Conservation (phyloP, 345 rosid genomes). For the Eucalyptus cloeziana region DNA sequence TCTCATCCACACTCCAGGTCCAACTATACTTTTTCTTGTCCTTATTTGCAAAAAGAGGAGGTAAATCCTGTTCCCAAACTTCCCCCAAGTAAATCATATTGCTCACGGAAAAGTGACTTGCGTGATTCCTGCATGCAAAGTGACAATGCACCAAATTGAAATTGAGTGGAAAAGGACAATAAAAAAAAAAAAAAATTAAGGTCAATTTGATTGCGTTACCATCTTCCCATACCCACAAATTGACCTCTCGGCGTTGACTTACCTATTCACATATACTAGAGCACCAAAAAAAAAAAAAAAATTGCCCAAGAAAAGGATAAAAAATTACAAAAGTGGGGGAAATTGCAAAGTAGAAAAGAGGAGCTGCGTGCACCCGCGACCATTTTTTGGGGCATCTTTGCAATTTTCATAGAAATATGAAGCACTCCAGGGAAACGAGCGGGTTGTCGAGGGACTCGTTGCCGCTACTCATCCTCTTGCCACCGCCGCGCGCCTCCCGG, state of each 20-base stretch:
- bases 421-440: constrained; percentile 79
- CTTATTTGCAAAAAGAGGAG: not conserved
- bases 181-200: not conserved
- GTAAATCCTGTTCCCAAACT: not conserved
- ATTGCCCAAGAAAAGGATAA: not conserved
- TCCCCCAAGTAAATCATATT: not conserved
- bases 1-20: not conserved
- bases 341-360: not conserved
- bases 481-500: not conserved
- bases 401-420: constrained; percentile 52
- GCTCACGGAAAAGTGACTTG: not conserved
- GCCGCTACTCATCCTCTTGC: not conserved
- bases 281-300: not conserved
- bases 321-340: not conserved
- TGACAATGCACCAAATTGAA: not conserved
- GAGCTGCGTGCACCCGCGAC: too few species aligned
- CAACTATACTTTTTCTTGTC: not conserved
- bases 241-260: not conserved
- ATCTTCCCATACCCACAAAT: not conserved
- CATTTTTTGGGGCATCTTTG: not conserved
- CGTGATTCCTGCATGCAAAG: not conserved
- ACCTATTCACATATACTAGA: not conserved
- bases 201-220: not conserved
- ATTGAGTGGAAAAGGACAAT: not conserved
- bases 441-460: constrained; percentile 72